Base-by-base conservation (phyloP, 306 rosid species). In the Cicer bijugum region DNA sequence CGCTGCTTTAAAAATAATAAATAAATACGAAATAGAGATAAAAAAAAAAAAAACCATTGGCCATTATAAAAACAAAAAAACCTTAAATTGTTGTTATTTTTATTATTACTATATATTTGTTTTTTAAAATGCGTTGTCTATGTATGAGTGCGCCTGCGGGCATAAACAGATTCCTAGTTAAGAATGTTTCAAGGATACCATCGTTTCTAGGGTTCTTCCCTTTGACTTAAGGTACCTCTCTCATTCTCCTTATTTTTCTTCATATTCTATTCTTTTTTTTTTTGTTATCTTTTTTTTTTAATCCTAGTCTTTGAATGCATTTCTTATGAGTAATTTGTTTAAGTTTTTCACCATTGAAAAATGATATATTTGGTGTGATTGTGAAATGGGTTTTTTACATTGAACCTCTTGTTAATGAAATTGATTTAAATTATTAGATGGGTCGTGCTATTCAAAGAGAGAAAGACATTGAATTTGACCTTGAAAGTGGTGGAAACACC, bases 401-500 rank as follows among this genome's bases (percentile, higher is more conserved):
- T 63, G 38, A 57, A 42, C 72, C 48, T 62, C 11, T 42, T 70
- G 68, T 65, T 74, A 77, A 28, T 75, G 46, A 52, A 79, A 72
- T 78, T 69, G 83, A 74, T 78, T 77, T 37, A 15, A 38, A 70
- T 56, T 74, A 82, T 56, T 76, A 82, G 78, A 82, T 83, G 86
- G 84, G 16, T 62, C 75, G 67, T 14, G 59, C 70, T 59, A 40
- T 68, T 84, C 79, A 67, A 40, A 82, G 74, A 75, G 88, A 81
- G 57, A 70, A 73, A 45, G 81, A 71, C 53, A 28, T 75, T 69
- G 85, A 83, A 23, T 64, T 69, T 69, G 92, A 89, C 64, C 56
- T 87, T 33, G 92, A 91, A 85, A 81, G 85, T 81, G 88, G 89
- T 79, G 89, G 81, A 60, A 80, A 46, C 70, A 61, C 76, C 9